phyloP scores from a whole-genome alignment of 148 eudicot genomes.

The Vaccinium macrocarpon region DNA sequence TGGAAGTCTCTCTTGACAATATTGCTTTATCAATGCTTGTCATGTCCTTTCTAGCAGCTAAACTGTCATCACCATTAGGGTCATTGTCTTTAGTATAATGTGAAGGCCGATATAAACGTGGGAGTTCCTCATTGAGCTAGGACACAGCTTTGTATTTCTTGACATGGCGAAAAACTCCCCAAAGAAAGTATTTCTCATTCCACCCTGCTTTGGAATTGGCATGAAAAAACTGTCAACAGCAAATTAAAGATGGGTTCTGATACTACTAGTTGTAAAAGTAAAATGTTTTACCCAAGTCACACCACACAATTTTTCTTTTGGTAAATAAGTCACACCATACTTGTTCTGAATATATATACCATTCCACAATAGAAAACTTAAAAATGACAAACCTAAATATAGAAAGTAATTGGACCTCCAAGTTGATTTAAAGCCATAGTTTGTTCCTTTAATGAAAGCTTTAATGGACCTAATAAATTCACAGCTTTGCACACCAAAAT shows the following conservation, averaged over 20 bases:
- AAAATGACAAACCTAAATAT: neutral
- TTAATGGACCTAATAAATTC: neutral
- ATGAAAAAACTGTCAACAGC: neutral
- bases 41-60: constrained; percentile 34
- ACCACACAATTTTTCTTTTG: neutral
- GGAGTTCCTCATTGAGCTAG: constrained; percentile 8
- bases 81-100: neutral
- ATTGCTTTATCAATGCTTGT: constrained; percentile 25
- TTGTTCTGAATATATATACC: neutral
- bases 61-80: neutral
- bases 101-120: neutral
- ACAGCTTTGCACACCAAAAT: neutral
- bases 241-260: neutral
- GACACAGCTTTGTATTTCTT: neutral
- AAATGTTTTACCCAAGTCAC: neutral
- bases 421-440: neutral
- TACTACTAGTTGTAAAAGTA: neutral
- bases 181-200: constrained; percentile 26
- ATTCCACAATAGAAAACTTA: neutral
- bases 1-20: constrained; percentile 14
- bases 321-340: neutral
- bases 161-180: constrained; percentile 34
- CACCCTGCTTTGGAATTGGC: constrained; percentile 25
- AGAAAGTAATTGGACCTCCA: neutral
- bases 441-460: neutral